Conservation (phyloP, 352 stramenopile genomes). For the Phytophthora vignae region DNA sequence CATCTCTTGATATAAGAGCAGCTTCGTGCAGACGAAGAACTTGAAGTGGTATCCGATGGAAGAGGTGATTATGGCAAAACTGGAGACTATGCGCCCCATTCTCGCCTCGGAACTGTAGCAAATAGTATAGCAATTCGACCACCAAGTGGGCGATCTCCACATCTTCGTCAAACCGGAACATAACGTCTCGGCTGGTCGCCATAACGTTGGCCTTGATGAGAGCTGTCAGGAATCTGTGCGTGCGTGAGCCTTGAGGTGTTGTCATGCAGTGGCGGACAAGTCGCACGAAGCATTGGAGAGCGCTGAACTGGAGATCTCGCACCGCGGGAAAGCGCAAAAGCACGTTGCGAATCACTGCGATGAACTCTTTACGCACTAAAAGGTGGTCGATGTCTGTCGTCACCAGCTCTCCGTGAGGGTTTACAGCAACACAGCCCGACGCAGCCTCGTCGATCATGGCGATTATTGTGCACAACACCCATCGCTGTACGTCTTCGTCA, state of each 20-base stretch:
- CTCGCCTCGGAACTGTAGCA: constrained; percentile 23
- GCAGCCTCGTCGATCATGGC: constrained; percentile 29
- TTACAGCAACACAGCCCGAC: background rate
- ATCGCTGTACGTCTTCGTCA: constrained; percentile 43
- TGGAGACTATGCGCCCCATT: constrained; percentile 22
- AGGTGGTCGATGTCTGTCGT: constrained; percentile 16
- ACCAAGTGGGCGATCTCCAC: constrained; percentile 29
- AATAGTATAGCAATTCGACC: constrained; percentile 32
- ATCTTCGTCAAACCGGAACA: constrained; percentile 30
- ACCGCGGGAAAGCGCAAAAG: constrained; percentile 27
- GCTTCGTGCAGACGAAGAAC: constrained; percentile 35
- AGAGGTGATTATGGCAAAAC: constrained; percentile 40
- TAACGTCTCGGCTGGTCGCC: constrained; percentile 23
- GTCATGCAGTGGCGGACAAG: constrained; percentile 27
- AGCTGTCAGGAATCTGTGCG: constrained; percentile 9
- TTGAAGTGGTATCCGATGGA: constrained; percentile 34
- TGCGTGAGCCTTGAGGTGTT: background rate
- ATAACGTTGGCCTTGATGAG: constrained; percentile 32
- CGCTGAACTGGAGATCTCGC: constrained; percentile 27
- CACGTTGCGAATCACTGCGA: constrained; percentile 22
- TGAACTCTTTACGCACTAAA: constrained; percentile 24
- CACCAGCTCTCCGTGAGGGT: constrained; percentile 1
- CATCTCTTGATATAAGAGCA: constrained; percentile 4
- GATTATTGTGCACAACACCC: constrained; percentile 33
- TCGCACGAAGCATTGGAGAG: constrained; percentile 22